Evolutionary conservation across 192 early-diverging fungal species (phyloP), one percentile per base, ranked within the genome.

Genomic region (Linnemannia hyalina): DNA sequence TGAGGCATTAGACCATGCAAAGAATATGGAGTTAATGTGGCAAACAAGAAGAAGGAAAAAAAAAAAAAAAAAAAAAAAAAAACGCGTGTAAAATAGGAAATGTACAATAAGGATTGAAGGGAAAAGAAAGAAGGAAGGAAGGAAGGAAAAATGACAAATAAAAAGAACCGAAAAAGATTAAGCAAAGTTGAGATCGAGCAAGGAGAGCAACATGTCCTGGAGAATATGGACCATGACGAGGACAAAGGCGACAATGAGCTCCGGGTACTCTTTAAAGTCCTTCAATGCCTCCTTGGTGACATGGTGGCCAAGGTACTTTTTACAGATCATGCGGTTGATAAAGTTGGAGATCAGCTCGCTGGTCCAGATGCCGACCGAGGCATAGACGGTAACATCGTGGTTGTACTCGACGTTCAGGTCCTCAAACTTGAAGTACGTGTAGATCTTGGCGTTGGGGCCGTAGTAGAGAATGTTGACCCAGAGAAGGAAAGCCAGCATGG

Each of bases 211-310:
- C 74, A 95, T 94, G 80, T 95, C 93, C 80, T 95, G 94, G 73
- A 96, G 70, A 18, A 96, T 93, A 44, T 96, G 95, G 22, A 95
- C 89, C 82, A 93, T 94, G 18, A 95, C 93, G 73, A 95, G 82
- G 4, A 94, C 87, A 88, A 94, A 91, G 3, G 89, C 94, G 0
- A 94, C 87, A 20, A 94, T 92, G 73, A 94, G 88, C 73, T 95
- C 92, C 3, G 94, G 94, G 77, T 95, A 94, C 46, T 90, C 89
- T 16, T 91, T 85, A 78, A 95, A 94, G 78, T 96, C 95, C 63
- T 89, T 87, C 23, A 93, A 89, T 15, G 94, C 94, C 76, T 94
- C 92, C n/a, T 84, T 55, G 40, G 92, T 92, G 54, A 95, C 91
- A 74, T 92, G 88, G 70, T 92, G 93, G 3, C 83, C 81, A 72